A percentile compares a stretch with the other conserved stretches of the same genome.
Conservation (phyloP, 2,329 filamentous ascomycete species). For the Grosmannia penicillata region DNA sequence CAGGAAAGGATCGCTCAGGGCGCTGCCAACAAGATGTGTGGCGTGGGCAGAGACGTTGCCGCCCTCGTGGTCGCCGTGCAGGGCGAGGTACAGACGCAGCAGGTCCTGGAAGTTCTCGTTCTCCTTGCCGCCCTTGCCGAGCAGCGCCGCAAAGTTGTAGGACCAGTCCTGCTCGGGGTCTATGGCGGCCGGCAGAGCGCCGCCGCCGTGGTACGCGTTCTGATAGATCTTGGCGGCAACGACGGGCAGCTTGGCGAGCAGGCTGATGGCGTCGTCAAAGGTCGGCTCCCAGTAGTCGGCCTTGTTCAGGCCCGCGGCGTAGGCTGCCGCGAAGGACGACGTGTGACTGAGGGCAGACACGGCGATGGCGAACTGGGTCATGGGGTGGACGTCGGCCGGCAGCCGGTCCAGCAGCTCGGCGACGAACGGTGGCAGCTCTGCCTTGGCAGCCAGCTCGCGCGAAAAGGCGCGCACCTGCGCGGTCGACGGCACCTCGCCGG, state of each 20-base stretch:
- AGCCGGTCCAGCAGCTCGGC: slow-evolving; percentile 80
- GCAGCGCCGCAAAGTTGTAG: slow-evolving; percentile 95
- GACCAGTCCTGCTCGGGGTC: slow-evolving; percentile 89
- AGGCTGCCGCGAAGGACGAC: slow-evolving; percentile 84
- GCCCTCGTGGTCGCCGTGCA: slow-evolving; percentile 96
- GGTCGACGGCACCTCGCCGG: slow-evolving; percentile 75
- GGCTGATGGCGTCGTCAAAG: slow-evolving; percentile 85
- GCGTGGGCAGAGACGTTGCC: slow-evolving; percentile 94
- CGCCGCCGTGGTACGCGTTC: slow-evolving; percentile 64
- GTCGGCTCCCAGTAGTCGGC: slow-evolving; percentile 98
- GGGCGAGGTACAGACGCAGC: slow-evolving; percentile 80
- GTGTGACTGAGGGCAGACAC: slow-evolving; percentile 94
- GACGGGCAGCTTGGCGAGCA: slow-evolving; percentile 90
- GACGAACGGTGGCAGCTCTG: slow-evolving; percentile 68
- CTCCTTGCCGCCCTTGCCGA: slow-evolving; percentile 76
- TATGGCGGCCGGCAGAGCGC: slow-evolving; percentile 58
- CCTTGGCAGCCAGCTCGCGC: slow-evolving; percentile 74
- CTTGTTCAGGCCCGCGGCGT: slow-evolving; percentile 83
- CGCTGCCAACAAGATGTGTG: slow-evolving; percentile 88
- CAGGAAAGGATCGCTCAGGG: slow-evolving; percentile 86
- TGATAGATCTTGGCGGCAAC: slow-evolving; percentile 98
- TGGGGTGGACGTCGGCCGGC: slow-evolving; percentile 82
- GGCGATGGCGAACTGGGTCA: slow-evolving; percentile 94
- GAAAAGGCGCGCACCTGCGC: slow-evolving; percentile 72
- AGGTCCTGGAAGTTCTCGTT: slow-evolving; percentile 94